Evolutionary conservation across 768 basidiomycete species (phyloP).

Genomic region (Amanita pseudoporphyria): DNA sequence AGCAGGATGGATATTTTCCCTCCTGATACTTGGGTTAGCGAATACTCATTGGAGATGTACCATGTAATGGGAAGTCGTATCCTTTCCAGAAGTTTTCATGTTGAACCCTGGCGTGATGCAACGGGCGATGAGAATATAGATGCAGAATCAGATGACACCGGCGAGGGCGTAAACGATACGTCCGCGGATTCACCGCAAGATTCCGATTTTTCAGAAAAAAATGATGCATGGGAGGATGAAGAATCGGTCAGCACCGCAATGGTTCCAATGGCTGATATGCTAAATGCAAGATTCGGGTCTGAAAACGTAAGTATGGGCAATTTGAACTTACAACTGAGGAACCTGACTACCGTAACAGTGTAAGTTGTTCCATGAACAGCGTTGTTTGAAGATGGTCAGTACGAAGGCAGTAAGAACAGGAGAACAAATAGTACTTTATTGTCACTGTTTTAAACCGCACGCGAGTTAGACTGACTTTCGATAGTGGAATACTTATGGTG

Average conservation of each 20-base stretch:
- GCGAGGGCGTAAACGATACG: slow-evolving; percentile 13
- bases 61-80: slow-evolving; percentile 90
- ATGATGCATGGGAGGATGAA: slow-evolving; percentile 30
- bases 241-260: slow-evolving; percentile 62
- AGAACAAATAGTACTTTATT: slow-evolving; percentile 75
- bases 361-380: slow-evolving; percentile 72
- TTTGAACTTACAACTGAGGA: neutral
- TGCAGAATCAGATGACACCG: slow-evolving; percentile 11
- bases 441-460: slow-evolving; percentile 3
- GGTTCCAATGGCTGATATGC: slow-evolving; percentile 94
- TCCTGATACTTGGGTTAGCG: slow-evolving; percentile 26
- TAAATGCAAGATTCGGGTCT: slow-evolving; percentile 80
- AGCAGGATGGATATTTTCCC: slow-evolving; percentile 67
- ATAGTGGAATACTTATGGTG: slow-evolving; percentile 94
- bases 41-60: slow-evolving; percentile 66
- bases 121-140: slow-evolving; percentile 13
- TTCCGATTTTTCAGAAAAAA: slow-evolving; percentile 25
- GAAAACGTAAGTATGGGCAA: slow-evolving; percentile 58
- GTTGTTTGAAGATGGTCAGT: slow-evolving; percentile 66
- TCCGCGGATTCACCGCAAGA: slow-evolving; percentile 11
- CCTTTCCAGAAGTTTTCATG: slow-evolving; percentile 84
- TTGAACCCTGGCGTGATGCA: slow-evolving; percentile 49
- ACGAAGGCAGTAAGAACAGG: slow-evolving; percentile 67
- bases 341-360: slow-evolving; percentile 40
- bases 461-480: slow-evolving; percentile 2